Conservation (phyloP, 2,329 filamentous ascomycete species). For the Trichophaea hybrida region DNA sequence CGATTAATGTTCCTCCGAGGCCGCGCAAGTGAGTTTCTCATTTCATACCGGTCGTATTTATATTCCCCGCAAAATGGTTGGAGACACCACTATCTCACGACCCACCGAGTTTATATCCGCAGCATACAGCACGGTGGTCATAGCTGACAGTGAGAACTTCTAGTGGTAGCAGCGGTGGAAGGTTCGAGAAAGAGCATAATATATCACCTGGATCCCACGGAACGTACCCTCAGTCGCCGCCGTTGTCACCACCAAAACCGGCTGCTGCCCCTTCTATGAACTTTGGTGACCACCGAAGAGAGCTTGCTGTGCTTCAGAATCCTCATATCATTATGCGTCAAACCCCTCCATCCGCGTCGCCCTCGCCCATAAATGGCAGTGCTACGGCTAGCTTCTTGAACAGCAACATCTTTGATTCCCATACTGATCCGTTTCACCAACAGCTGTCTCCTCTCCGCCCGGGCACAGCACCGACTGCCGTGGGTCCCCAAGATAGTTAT, state of each 20-base stretch:
- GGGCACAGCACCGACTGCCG: conserved; percentile 18
- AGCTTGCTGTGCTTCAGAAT: conserved; percentile 24
- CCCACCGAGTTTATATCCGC: neutral
- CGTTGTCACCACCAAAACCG: conserved; percentile 17
- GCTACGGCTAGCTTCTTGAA: conserved; percentile 17
- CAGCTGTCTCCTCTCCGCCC: conserved; percentile 14
- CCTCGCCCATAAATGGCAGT: conserved; percentile 15
- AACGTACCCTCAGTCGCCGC: conserved; percentile 15
- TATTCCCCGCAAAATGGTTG: neutral
- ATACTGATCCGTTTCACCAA: conserved; percentile 13
- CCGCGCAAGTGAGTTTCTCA: conserved; percentile 19
- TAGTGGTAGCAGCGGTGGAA: conserved; percentile 6
- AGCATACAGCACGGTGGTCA: neutral
- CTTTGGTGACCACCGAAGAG: conserved; percentile 23
- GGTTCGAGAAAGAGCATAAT: conserved; percentile 33
- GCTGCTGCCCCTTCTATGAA: conserved; percentile 16
- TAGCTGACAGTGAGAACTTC: conserved; percentile 1
- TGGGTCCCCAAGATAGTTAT: conserved; percentile 22
- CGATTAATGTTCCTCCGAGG: conserved; percentile 19
- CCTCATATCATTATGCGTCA: conserved; percentile 22
- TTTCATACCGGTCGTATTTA: neutral
- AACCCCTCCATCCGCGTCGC: conserved; percentile 17
- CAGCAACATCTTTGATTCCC: conserved; percentile 19
- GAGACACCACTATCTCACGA: neutral
- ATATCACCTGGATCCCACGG: conserved; percentile 31